phyloP scores from a whole-genome alignment of 179 eudicot species.

The Heliamphora pulchella region DNA sequence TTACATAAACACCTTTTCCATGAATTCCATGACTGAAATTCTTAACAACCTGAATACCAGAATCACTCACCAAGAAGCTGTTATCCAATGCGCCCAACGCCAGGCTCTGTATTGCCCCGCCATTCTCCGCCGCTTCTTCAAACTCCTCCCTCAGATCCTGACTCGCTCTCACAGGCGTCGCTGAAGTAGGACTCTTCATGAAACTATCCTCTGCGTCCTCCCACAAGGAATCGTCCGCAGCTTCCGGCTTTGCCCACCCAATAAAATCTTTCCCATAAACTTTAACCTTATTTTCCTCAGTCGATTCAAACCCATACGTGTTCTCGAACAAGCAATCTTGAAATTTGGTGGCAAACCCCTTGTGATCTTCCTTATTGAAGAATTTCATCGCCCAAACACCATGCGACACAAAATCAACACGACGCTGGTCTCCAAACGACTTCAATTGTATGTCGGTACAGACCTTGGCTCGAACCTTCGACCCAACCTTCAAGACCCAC shows the following conservation, averaged over 20 bases:
- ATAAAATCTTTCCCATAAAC: slow-evolving; percentile 77
- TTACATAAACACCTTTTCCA: slow-evolving; percentile 82
- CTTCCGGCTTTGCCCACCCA: slow-evolving; percentile 69
- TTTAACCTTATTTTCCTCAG: slow-evolving; percentile 55
- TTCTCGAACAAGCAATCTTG: slow-evolving; percentile 73
- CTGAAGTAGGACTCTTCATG: slow-evolving; percentile 26
- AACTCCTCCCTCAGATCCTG: slow-evolving; percentile 78
- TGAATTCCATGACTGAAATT: slow-evolving; percentile 94
- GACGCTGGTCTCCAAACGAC: slow-evolving; percentile 56
- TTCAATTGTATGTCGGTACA: slow-evolving; percentile 59
- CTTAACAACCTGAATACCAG: slow-evolving; percentile 86
- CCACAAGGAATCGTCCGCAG: slow-evolving; percentile 81
- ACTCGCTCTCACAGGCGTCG: slow-evolving; percentile 27
- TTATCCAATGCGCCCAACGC: slow-evolving; percentile 92
- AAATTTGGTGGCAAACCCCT: slow-evolving; percentile 37
- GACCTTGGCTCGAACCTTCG: slow-evolving; percentile 54
- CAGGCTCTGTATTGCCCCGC: slow-evolving; percentile 76
- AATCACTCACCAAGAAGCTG: slow-evolving; percentile 70
- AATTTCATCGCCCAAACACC: slow-evolving; percentile 84
- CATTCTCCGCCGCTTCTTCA: slow-evolving; percentile 66
- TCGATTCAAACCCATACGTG: slow-evolving; percentile 49
- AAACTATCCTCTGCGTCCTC: slow-evolving; percentile 63
- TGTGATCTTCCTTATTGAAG: slow-evolving; percentile 37
- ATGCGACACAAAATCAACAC: slow-evolving; percentile 61
- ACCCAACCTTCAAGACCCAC: slow-evolving; percentile 68